Base-by-base conservation (phyloP, 2,329 filamentous ascomycete species). In the Diplodia intermedia region DNA sequence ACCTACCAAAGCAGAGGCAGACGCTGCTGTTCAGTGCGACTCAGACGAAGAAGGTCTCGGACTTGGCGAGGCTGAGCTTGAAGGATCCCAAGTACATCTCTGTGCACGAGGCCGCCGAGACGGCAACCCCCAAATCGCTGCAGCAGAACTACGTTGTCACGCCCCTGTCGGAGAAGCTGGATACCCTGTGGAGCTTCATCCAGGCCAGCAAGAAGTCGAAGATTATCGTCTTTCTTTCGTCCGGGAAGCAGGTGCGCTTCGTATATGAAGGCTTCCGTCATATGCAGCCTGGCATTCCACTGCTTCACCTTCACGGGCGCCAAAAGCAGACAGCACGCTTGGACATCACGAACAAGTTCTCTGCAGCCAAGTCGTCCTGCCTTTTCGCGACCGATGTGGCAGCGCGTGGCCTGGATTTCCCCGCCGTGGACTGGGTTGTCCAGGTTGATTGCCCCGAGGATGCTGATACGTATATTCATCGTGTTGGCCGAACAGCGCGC, bases 391-490 rank as follows among this genome's bases (percentile, higher is more conserved):
- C 95, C 0, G 95, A 99, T 76, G 93, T 99, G 6, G 93, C 96
- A 4, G 95, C 95, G 0, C 88, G 95, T 78, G 95, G 95, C 71
- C 86, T 99, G 14, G 95, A 99, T 78, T 98, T 99, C 76, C 95
- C 95, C 0, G 90, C 93, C 3, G 95, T 99, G 0, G 95, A 99
- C 78, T 99, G 95, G 91, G 95, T 99, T 5, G 93, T 99, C n/a
- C 95, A 99, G 77, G 86, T 92, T n/a, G 95, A 99, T 78, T 97
- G 92, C 72, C 95, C 95, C 0, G 95, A 99, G 79, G 94, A 99
- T 78, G 91, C 92, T 4, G 95, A 98, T 75, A 99, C 95, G 0
- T 99, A 99, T 75, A 98, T 99, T 72, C 95, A 99, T 80, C 89
- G 95, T 69, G 94, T 97, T 4, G 95, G 95, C 1, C 88, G 95